phyloP scores from a whole-genome alignment of 805 yeast genomes.

The Zygosaccharomyces rouxii region DNA sequence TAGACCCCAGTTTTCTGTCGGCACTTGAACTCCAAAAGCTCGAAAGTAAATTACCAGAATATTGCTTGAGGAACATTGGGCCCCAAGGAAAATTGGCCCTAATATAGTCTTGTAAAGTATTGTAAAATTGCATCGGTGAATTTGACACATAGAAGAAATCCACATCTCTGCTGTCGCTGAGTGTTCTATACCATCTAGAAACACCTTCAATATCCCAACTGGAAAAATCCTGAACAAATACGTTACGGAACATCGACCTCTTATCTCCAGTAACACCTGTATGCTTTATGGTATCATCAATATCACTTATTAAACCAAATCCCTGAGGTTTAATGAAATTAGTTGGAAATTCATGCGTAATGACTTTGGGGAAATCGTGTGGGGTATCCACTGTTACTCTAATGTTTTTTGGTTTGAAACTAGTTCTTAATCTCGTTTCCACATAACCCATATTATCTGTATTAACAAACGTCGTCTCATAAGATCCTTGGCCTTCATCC shows the following conservation, averaged over 20 bases:
- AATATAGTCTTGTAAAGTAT: conserved; percentile 37
- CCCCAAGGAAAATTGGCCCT: conserved; percentile 61
- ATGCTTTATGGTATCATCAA: conserved; percentile 88
- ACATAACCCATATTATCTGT: conserved; percentile 72
- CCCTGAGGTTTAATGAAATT: conserved; percentile 39
- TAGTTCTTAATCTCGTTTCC: conserved; percentile 46
- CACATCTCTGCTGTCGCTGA: conserved; percentile 42
- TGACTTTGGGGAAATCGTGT: conserved; percentile 11
- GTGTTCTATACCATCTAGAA: conserved; percentile 60
- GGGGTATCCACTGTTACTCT: conserved; percentile 26
- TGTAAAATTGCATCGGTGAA: conserved; percentile 86
- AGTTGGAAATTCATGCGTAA: conserved; percentile 17
- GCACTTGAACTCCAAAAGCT: conserved; percentile 85
- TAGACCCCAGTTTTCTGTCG: conserved; percentile 66
- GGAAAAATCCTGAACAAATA: conserved; percentile 59
- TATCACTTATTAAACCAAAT: conserved; percentile 76
- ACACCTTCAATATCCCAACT: conserved; percentile 75
- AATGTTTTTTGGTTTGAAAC: conserved; percentile 48
- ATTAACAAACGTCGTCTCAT: conserved; percentile 35
- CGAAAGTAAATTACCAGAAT: conserved; percentile 72
- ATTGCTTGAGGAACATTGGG: conserved; percentile 82
- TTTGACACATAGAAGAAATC: conserved; percentile 93
- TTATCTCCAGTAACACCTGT: conserved; percentile 91
- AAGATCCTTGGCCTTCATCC: conserved; percentile 32
- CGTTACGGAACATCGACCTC: conserved; percentile 72